These are phyloP conservation scores for Rhizopogon vinicolor DNA, from an alignment of 768 basidiomycete genomes.

Conservation along the genomic window DNA sequence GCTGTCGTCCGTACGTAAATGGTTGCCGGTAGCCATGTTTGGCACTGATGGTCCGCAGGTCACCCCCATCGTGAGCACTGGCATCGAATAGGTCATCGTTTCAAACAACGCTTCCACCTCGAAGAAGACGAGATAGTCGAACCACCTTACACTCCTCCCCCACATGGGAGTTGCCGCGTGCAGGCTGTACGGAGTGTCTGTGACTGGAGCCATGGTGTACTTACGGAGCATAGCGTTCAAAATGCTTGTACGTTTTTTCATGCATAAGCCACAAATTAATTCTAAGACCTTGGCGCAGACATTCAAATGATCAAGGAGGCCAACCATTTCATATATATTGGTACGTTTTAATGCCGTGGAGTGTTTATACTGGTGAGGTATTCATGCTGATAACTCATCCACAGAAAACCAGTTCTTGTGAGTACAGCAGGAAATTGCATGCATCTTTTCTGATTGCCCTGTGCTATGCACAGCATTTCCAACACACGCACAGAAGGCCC, in stretches of 20 bases:
- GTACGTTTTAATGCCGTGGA: conserved; percentile 35
- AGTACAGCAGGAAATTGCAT: conserved; percentile 20
- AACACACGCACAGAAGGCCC: conserved; percentile 56
- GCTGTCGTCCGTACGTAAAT: conserved; percentile 49
- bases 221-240: conserved; percentile 89
- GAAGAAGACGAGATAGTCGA: conserved; percentile 35
- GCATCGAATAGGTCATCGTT: conserved; percentile 50
- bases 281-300: conserved; percentile 37
- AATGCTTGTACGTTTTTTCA: conserved; percentile 68
- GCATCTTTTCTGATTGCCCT: conserved; percentile 3
- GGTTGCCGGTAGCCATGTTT: background rate
- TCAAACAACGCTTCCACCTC: conserved; percentile 63
- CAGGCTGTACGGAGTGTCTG: conserved; percentile 84
- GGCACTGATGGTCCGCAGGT: conserved; percentile 19
- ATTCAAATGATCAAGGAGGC: conserved; percentile 78
- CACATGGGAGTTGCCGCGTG: conserved; percentile 55
- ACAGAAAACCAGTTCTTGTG: conserved; percentile 86
- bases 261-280: background rate
- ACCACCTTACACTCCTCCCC: conserved; percentile 35
- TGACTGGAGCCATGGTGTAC: conserved; percentile 93
- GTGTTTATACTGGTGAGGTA: conserved; percentile 1
- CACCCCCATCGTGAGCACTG: conserved; percentile 71
- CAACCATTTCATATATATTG: conserved; percentile 90
- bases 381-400: conserved; percentile 1
- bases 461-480: conserved; percentile 56